Conservation (phyloP, 1,284 basidiomycete species). For the Taiwanofungus camphoratus region DNA sequence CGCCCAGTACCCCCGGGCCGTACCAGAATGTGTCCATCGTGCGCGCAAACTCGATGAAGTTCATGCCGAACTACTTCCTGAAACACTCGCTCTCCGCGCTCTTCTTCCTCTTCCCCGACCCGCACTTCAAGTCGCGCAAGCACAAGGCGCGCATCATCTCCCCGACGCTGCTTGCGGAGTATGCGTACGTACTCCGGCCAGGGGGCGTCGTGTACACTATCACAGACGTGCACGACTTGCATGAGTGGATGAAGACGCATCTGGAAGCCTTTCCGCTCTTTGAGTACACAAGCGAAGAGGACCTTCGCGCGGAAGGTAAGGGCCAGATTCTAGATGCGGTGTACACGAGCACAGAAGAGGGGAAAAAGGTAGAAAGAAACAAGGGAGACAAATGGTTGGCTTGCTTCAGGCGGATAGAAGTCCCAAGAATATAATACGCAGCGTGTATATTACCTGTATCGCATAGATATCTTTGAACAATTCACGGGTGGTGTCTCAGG, state of each 20-base stretch:
- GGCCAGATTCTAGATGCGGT: conserved; percentile 78
- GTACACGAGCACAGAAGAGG: conserved; percentile 88
- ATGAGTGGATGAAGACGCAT: conserved; percentile 94
- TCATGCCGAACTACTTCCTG: conserved; percentile 93
- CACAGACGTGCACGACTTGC: conserved; percentile 93
- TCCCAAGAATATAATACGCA: conserved; percentile 20
- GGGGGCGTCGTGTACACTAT: conserved; percentile 97
- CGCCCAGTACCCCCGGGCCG: conserved; percentile 34
- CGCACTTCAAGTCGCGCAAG: conserved; percentile 97
- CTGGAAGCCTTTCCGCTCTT: conserved; percentile 86
- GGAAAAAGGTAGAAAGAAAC: conserved; percentile 94
- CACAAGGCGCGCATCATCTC: conserved; percentile 99
- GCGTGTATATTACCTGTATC: too few species aligned
- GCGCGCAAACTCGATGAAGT: conserved; percentile 98
- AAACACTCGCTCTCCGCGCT: conserved; percentile 89
- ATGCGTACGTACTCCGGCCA: conserved; percentile 88
- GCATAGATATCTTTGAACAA: too few species aligned
- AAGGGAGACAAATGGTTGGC: conserved; percentile 86
- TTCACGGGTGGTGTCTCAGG: too few species aligned
- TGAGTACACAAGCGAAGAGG: conserved; percentile 69
- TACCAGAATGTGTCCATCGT: conserved; percentile 95
- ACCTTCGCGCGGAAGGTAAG: conserved; percentile 66
- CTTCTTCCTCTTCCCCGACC: conserved; percentile 99
- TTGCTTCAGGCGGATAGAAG: conserved; percentile 67
- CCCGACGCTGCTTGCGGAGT: conserved; percentile 88